Evolutionary conservation across 768 basidiomycete species (phyloP).

Genomic region (Mycena albidolilacea): DNA sequence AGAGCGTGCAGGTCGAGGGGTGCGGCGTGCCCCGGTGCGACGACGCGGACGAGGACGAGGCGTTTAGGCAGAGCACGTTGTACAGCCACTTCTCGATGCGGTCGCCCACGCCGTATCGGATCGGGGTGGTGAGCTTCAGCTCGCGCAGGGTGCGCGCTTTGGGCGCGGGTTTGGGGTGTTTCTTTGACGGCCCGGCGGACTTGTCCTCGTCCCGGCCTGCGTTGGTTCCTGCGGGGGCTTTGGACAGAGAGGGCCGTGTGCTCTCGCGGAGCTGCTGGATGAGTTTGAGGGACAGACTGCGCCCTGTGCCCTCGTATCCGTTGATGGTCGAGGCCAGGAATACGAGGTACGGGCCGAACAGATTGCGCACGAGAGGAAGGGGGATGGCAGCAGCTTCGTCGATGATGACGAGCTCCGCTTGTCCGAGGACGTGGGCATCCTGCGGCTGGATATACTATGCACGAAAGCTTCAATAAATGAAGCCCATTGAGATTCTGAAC

Average conservation of each 20-base stretch:
- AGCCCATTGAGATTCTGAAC: conserved; percentile 37
- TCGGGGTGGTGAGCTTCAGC: conserved; percentile 95
- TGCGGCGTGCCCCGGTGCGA: conserved; percentile 88
- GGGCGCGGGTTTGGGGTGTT: conserved; percentile 66
- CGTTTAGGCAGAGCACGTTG: conserved; percentile 90
- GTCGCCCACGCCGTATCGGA: conserved; percentile 91
- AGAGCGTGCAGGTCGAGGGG: conserved; percentile 94
- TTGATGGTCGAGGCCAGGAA: conserved; percentile 99
- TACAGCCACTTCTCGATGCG: conserved; percentile 97
- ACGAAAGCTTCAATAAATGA: conserved; percentile 2
- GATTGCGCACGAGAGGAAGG: conserved; percentile 93
- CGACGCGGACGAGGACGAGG: conserved; percentile 68
- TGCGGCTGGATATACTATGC: conserved; percentile 97
- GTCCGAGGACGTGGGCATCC: conserved; percentile 97
- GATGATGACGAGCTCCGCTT: conserved; percentile 97
- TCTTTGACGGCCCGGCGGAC: conserved; percentile 67
- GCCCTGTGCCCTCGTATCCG: conserved; percentile 99
- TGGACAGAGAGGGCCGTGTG: conserved; percentile 83
- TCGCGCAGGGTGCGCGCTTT: conserved; percentile 88
- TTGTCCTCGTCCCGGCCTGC: conserved; percentile 59
- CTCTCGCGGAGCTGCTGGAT: conserved; percentile 97
- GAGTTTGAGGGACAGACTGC: conserved; percentile 96
- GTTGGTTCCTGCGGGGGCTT: conserved; percentile 58
- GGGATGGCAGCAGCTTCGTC: conserved; percentile 99
- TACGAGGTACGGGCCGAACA: conserved; percentile 96